Conservation (phyloP, 306 rosid genomes). For the Hippophae tibetana region DNA sequence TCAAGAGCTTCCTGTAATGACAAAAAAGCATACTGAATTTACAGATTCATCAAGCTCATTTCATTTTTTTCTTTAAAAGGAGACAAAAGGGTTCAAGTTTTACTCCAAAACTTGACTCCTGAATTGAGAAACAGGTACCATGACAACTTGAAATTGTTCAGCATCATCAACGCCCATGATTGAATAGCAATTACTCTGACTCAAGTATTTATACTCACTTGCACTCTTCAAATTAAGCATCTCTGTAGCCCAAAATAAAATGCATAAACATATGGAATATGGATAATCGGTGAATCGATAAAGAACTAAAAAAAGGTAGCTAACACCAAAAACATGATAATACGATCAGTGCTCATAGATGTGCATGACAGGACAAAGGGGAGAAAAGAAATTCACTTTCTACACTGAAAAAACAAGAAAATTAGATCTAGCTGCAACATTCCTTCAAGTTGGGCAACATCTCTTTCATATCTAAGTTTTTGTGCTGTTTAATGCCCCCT, state of each 20-base stretch:
- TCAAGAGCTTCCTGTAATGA: conserved; percentile 80
- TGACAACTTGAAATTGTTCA: conserved; percentile 67
- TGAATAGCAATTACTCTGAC: conserved; percentile 80
- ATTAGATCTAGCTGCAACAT: too few species aligned
- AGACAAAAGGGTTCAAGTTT: conserved; percentile 5
- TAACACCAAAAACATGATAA: not conserved
- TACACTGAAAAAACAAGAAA: too few species aligned
- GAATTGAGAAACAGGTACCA: conserved; percentile 34
- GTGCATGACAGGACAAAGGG: too few species aligned
- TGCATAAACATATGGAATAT: conserved; percentile 1
- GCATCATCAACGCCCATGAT: conserved; percentile 74
- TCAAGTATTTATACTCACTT: conserved; percentile 71
- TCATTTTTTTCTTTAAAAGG: conserved; percentile 10
- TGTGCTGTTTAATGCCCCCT: too few species aligned
- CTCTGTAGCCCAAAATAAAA: conserved; percentile 45
- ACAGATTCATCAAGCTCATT: conserved; percentile 17
- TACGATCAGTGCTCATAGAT: too few species aligned
- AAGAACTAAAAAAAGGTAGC: not conserved
- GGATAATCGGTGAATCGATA: not conserved
- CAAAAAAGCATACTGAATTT: conserved; percentile 15
- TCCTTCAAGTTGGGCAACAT: too few species aligned
- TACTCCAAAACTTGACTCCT: conserved; percentile 10
- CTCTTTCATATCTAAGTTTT: too few species aligned
- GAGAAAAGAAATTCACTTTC: too few species aligned
- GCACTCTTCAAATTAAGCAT: conserved; percentile 60